phyloP scores from a whole-genome alignment of 768 basidiomycete genomes.

The Tulasnella sp. region DNA sequence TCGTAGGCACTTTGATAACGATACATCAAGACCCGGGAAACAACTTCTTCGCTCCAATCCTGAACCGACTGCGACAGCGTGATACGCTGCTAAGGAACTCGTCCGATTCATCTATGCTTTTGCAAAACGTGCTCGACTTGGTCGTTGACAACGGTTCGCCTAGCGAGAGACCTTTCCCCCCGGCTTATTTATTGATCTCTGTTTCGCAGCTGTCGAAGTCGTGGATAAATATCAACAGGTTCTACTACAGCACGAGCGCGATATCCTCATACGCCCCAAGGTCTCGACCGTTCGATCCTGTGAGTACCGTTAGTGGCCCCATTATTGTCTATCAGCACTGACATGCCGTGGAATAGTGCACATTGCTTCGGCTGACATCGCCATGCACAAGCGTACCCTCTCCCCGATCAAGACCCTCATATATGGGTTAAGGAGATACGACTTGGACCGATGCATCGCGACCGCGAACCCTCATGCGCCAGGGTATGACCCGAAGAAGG shows the following conservation, averaged over 20 bases:
- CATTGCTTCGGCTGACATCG: constrained; percentile 65
- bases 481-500: constrained; percentile 25
- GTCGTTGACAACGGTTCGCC: neutral
- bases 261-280: constrained; percentile 47
- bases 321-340: neutral
- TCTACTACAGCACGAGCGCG: constrained; percentile 50
- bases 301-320: constrained; percentile 27
- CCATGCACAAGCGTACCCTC: constrained; percentile 62
- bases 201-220: constrained; percentile 37
- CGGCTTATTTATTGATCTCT: too few species aligned
- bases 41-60: constrained; percentile 45
- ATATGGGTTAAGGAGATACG: constrained; percentile 57
- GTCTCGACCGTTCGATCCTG: constrained; percentile 50
- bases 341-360: constrained; percentile 42
- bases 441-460: constrained; percentile 54
- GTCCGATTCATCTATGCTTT: neutral
- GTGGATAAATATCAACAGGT: constrained; percentile 42
- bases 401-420: constrained; percentile 61
- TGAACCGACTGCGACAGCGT: constrained; percentile 37
- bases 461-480: constrained; percentile 36
- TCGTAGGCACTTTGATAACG: constrained; percentile 53
- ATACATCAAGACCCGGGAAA: constrained; percentile 37
- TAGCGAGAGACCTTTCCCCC: neutral
- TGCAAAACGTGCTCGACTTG: neutral
- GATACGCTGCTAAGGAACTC: neutral